phyloP scores from a whole-genome alignment of 2,329 filamentous ascomycete species.

The Calonectria crousiana region DNA sequence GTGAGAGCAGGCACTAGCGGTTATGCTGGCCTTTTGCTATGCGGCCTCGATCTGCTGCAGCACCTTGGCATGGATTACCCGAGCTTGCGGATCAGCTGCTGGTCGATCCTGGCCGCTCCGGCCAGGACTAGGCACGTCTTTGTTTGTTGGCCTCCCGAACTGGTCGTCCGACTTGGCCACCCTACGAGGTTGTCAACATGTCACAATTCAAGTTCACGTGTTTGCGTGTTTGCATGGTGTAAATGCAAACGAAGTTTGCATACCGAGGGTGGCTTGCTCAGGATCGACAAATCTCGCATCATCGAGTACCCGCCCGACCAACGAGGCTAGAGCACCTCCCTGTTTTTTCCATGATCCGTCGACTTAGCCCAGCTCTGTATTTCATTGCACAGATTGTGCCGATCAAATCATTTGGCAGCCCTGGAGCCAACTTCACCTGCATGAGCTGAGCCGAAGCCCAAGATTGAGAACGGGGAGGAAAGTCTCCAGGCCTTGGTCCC shows the following conservation, averaged over 20 bases:
- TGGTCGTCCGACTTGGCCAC: background rate
- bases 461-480: constrained; percentile 9
- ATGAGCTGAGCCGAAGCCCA: constrained; percentile 13
- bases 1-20: constrained; percentile 5
- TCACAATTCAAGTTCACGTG: background rate
- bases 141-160: background rate
- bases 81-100: constrained; percentile 9
- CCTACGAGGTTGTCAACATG: background rate
- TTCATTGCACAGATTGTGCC: constrained; percentile 5
- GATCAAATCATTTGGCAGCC: constrained; percentile 4
- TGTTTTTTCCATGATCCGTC: background rate
- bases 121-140: background rate
- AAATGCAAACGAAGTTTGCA: background rate
- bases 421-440: background rate
- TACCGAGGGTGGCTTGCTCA: background rate
- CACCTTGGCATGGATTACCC: constrained; percentile 12
- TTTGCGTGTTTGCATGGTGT: background rate
- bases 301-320: background rate
- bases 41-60: constrained; percentile 2
- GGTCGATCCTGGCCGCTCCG: constrained; percentile 11
- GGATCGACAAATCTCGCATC: background rate
- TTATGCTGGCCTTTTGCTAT: constrained; percentile 7
- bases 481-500: constrained; percentile 26
- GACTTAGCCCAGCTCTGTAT: background rate
- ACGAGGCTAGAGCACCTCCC: background rate